These are phyloP conservation scores for Macroventuria anomochaeta DNA, from an alignment of 2,329 filamentous ascomycete species.

Conservation along the genomic window DNA sequence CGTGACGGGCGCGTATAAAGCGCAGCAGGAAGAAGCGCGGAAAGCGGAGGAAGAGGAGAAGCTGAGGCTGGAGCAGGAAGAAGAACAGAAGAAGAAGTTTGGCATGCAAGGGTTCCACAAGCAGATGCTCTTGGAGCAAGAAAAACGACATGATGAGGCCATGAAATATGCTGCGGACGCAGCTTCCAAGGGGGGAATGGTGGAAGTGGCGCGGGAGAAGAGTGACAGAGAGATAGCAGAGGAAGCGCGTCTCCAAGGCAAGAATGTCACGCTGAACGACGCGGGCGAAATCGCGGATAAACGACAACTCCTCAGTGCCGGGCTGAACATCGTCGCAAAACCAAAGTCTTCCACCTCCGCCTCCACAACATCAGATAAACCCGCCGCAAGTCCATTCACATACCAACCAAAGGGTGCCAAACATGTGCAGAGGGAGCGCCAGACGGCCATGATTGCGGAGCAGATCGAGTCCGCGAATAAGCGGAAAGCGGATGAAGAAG, in stretches of 20 bases:
- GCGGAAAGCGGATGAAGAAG: conserved; percentile 71
- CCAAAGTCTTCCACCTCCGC: conserved; percentile 57
- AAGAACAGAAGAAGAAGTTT: conserved; percentile 67
- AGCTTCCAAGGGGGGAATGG: conserved; percentile 28
- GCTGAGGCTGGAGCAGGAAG: conserved; percentile 68
- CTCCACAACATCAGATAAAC: conserved; percentile 20
- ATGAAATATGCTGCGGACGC: conserved; percentile 67
- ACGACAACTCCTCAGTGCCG: conserved; percentile 76
- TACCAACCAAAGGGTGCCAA: conserved; percentile 52
- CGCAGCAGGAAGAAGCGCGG: conserved; percentile 77
- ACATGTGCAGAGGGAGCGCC: conserved; percentile 74
- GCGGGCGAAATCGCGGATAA: conserved; percentile 86
- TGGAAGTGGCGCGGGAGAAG: conserved; percentile 53
- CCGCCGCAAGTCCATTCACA: conserved; percentile 34
- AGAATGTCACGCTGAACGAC: conserved; percentile 75
- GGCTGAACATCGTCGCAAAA: conserved; percentile 73
- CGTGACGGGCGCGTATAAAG: conserved; percentile 82
- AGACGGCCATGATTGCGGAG: conserved; percentile 78
- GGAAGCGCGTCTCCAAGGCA: conserved; percentile 69
- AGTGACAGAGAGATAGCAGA: conserved; percentile 69
- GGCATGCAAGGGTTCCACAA: conserved; percentile 83
- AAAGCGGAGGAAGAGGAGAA: conserved; percentile 75
- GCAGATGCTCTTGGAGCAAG: conserved; percentile 72
- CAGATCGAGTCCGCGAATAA: conserved; percentile 78
- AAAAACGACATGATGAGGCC: conserved; percentile 72